Base-by-base conservation (phyloP, 78 protist genomes). In the Anaeramoeba flamelloides region DNA sequence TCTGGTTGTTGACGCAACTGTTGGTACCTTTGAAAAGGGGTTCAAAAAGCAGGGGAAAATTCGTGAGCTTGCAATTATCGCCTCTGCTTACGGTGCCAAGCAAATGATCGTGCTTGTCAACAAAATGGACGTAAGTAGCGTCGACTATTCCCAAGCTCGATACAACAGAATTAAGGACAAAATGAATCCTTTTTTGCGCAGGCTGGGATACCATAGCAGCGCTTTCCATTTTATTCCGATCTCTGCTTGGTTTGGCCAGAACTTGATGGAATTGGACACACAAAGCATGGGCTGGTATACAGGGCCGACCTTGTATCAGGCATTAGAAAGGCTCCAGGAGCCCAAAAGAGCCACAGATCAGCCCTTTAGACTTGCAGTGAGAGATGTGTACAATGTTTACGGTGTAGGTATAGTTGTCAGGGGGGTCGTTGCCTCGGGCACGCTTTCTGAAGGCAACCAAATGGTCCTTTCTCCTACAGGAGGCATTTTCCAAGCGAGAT, bases 331-430 rank as follows among this genome's bases (percentile, higher is more conserved):
- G 2, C 39, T 84, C 8, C 3, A n/a, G 69, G 79, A 90, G 26
- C 86, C 87, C 22, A 32, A 2, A 80, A 86, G 95, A 69, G 87
- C 77, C 41, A 69, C 85, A 31, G 95, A 92, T 83, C 90, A 92
- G 85, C 91, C 91, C 36, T 93, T 95, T 90, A 84, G 92, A 39
- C 91, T 93, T 95, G 89, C 95, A 76, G 80, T 95, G 74, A 97
- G 92, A 91, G 89, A 82, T 36, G 89, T 85, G 41, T 91, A 84
- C 90, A 84, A 91, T 0, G 90, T 93, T 77, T 80, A 92, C 53
- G 97, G 98, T 31, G 90, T 94, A 36, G 97, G 97, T 39, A 93
- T 95, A 2, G 99, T 96, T 40, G 92, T 87, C 40, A 96, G 97
- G 12, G 97, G 97, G 40, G 84, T 89, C 33, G 80, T 94, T 76